A percentile compares a stretch with the other conserved stretches of the same genome.
These are phyloP conservation scores for Ramalina peruviana DNA, from an alignment of 495 filamentous ascomycete species.

Conservation along the genomic window DNA sequence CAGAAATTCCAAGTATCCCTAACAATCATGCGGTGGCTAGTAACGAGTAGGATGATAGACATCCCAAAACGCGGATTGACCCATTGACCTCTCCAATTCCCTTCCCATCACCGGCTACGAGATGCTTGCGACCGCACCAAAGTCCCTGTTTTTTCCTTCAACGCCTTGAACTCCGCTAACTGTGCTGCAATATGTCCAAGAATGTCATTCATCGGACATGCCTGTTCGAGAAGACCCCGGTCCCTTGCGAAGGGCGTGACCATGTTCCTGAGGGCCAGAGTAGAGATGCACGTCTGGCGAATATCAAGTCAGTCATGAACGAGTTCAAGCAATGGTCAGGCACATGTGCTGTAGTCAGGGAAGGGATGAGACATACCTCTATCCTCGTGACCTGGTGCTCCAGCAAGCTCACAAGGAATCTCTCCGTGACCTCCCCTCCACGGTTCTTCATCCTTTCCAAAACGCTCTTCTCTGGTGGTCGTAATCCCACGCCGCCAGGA, in stretches of 20 bases:
- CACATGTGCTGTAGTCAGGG: background rate
- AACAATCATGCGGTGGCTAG: no score
- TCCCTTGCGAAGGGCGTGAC: conserved; percentile 36
- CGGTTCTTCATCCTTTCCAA: conserved; percentile 70
- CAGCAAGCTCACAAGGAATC: conserved; percentile 70
- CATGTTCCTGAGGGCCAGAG: conserved; percentile 52
- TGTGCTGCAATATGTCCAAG: conserved; percentile 33
- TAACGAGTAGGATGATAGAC: no score
- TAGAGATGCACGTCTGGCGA: conserved; percentile 46
- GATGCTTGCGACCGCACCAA: no score
- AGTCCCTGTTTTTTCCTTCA: conserved; percentile 25
- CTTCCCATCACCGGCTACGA: no score
- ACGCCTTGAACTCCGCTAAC: conserved; percentile 35
- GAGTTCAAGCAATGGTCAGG: background rate
- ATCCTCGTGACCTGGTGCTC: conserved; percentile 91
- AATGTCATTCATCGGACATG: conserved; percentile 37
- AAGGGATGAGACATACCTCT: conserved; percentile 49
- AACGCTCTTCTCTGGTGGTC: conserved; percentile 65
- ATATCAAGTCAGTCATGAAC: conserved; percentile 8
- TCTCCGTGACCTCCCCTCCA: conserved; percentile 77
- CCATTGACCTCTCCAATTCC: no score
- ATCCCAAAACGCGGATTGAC: no score
- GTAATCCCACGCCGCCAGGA: conserved; percentile 37
- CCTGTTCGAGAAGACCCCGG: conserved; percentile 33
- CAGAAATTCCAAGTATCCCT: no score